Conservation (phyloP, 1,139 yeast genomes). For the Lodderomyces pseudojiufengensis region DNA sequence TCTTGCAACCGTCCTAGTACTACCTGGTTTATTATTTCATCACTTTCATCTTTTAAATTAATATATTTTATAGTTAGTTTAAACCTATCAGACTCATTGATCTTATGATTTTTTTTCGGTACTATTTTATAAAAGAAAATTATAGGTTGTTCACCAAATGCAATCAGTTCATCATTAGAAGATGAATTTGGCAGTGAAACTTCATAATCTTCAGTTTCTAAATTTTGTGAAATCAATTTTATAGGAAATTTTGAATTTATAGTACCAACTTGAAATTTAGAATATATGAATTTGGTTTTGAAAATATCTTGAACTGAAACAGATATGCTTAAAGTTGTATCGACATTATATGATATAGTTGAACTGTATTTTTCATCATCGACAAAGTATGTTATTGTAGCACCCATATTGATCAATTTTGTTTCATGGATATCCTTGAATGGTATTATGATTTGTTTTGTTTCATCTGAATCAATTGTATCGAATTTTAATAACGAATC, state of each 20-base stretch:
- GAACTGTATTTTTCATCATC: constrained; percentile 22
- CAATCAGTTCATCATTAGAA: constrained; percentile 32
- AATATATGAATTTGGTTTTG: constrained; percentile 50
- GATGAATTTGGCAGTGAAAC: constrained; percentile 28
- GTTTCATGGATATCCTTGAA: constrained; percentile 24
- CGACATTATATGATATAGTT: constrained; percentile 31
- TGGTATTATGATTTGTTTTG: constrained; percentile 19
- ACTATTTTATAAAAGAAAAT: constrained; percentile 54
- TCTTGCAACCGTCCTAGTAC: constrained; percentile 12
- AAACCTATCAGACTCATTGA: constrained; percentile 33
- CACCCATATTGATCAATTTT: constrained; percentile 25
- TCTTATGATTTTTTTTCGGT: constrained; percentile 18
- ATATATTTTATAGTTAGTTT: constrained; percentile 43
- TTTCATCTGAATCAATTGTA: constrained; percentile 18
- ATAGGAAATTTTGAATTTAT: constrained; percentile 52
- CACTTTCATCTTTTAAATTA: constrained; percentile 43
- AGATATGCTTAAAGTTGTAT: constrained; percentile 53
- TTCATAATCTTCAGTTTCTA: constrained; percentile 38
- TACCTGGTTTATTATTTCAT: constrained; percentile 3
- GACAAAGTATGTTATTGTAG: constrained; percentile 28
- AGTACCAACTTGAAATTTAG: constrained; percentile 67
- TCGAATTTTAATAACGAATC: constrained; percentile 18
- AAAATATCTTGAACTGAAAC: constrained; percentile 79
- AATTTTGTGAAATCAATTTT: constrained; percentile 42
- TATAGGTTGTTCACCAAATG: constrained; percentile 69